These are phyloP conservation scores for Suillus variegatus DNA, from an alignment of 768 basidiomycete species.

Conservation along the genomic window DNA sequence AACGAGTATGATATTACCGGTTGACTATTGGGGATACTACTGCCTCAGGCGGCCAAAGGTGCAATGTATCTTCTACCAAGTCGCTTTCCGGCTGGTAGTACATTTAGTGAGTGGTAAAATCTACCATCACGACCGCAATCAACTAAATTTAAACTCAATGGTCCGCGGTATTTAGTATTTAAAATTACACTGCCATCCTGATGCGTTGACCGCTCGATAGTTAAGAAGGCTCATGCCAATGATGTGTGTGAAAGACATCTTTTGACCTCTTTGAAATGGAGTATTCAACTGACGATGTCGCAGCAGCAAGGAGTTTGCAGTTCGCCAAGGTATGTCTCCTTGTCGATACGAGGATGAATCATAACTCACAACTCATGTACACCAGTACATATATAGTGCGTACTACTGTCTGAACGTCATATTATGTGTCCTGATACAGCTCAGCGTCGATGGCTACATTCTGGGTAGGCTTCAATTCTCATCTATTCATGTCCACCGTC, in stretches of 20 bases:
- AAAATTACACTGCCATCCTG: too few relatives aligned
- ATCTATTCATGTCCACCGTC: not conserved
- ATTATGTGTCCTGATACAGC: not conserved
- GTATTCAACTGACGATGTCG: not conserved
- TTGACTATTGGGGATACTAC: too few relatives aligned
- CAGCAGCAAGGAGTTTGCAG: not conserved
- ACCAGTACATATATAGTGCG: not conserved
- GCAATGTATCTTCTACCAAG: too few relatives aligned
- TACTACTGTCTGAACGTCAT: not conserved
- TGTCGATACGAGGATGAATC: not conserved
- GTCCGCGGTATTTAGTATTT: too few relatives aligned
- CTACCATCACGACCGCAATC: too few relatives aligned
- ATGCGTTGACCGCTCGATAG: too few relatives aligned
- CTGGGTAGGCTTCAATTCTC: not conserved
- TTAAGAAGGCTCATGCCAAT: too few relatives aligned
- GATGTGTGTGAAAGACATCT: too few relatives aligned
- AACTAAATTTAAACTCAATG: not conserved
- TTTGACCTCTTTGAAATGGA: not conserved
- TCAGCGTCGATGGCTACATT: not conserved
- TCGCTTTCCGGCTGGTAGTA: too few relatives aligned
- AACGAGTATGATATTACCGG: too few relatives aligned
- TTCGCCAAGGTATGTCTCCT: not conserved
- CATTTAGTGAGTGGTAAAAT: too few relatives aligned
- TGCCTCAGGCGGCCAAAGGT: too few relatives aligned
- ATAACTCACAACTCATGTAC: not conserved